phyloP scores from a whole-genome alignment of 2,329 filamentous ascomycete genomes.

The Coniochaeta hoffmannii region DNA sequence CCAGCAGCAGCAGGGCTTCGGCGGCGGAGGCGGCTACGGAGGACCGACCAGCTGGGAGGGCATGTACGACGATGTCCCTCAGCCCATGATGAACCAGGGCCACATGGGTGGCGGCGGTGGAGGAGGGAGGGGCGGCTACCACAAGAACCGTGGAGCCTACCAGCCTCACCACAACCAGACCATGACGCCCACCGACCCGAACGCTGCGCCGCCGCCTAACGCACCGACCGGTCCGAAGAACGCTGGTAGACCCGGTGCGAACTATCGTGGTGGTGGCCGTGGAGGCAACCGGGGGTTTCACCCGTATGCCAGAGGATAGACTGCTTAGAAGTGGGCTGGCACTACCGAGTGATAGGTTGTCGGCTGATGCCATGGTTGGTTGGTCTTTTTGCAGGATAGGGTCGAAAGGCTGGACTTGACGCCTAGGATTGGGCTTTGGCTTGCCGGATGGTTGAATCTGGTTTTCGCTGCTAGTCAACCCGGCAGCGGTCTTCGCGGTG shows the following conservation, averaged over 20 bases:
- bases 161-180: slow-evolving; percentile 19
- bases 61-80: slow-evolving; percentile 95
- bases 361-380: no score
- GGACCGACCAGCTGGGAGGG: slow-evolving; percentile 86
- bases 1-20: slow-evolving; percentile 23
- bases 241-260: slow-evolving; percentile 80
- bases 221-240: slow-evolving; percentile 96
- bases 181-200: slow-evolving; percentile 38
- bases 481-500: not conserved
- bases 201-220: slow-evolving; percentile 62
- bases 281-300: slow-evolving; percentile 71
- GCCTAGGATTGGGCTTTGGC: not conserved
- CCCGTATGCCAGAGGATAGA: slow-evolving; percentile 50
- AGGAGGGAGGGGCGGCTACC: slow-evolving; percentile 32
- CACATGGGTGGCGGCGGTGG: slow-evolving; percentile 23
- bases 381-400: no score
- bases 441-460: not conserved
- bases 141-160: slow-evolving; percentile 25
- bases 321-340: not conserved
- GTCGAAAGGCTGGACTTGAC: no score
- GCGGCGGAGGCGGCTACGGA: slow-evolving; percentile 21
- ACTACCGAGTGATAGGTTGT: no score
- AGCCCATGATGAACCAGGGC: slow-evolving; percentile 56
- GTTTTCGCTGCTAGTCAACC: not conserved
- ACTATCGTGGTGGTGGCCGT: slow-evolving; percentile 85